Base-by-base conservation (phyloP, 805 yeast genomes). In the Saturnispora quitensis region DNA sequence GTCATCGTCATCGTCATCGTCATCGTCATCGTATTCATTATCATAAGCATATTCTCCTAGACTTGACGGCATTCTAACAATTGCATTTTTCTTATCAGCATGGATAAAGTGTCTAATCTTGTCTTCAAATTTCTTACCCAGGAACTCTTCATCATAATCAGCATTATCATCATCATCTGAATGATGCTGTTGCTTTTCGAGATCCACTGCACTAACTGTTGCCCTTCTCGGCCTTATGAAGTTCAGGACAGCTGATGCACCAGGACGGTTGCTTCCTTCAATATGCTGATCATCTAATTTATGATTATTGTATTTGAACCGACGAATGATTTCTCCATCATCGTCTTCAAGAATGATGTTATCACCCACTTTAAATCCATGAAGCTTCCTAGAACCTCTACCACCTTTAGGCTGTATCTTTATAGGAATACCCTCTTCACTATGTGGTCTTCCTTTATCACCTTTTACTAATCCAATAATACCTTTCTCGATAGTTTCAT, bases 241-340 rank as follows among this genome's bases (percentile, higher is more conserved):
- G 34, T 20, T 34, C 28, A 49, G 18, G 17, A 47, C 28, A 12
- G 34, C 47, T 9, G 34, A 31, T 10, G 45, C 50, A 10, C 28
- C 35, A 27, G 42, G 22, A 38, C 22, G 20, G 42, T 31, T 25
- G 15, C 40, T 18, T 13, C 50, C 50, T 20, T 31, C 24, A 17
- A 22, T 6, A 5, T 35, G 15, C 20, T 38, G 42, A 10, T 20
- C 42, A 38, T 50, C 36, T 17, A 43, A 43, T 46, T 55, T 61
- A 50, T 63, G 65, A 36, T 79, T 76, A 60, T 83, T 86, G 49
- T 90, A 82, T 59, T 72, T 77, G 68, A 89, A 91, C 50, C 96
- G 75, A 62, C 96, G 81, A 45, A 93, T 72, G 51, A 93, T 80
- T 59, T 91, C 98, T 56, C 98, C 99, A 12, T 90, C 96, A 44